These are phyloP conservation scores for Escovopsis sp. DNA, from an alignment of 2,329 filamentous ascomycete species.

Conservation along the genomic window DNA sequence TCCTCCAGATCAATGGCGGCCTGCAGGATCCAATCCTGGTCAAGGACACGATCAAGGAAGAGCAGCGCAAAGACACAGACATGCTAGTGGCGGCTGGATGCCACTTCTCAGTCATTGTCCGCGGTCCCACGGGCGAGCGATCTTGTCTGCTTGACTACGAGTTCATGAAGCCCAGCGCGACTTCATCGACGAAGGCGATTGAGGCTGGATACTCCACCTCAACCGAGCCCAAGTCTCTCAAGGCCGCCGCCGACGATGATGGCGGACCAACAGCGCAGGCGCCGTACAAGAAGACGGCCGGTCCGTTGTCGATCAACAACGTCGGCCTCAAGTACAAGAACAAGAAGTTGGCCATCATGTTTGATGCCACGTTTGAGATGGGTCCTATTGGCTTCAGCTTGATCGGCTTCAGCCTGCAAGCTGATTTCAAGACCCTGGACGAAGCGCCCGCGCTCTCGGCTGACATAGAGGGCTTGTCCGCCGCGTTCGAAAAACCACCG, in stretches of 20 bases:
- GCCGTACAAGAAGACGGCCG: conserved; percentile 15
- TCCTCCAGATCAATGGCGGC: conserved; percentile 2
- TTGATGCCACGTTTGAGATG: conserved; percentile 21
- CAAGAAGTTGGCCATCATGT: conserved; percentile 13
- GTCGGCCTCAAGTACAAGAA: conserved; percentile 21
- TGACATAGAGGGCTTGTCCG: conserved; percentile 18
- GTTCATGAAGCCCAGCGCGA: conserved; percentile 9
- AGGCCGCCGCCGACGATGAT: not conserved
- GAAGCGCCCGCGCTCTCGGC: conserved; percentile 5
- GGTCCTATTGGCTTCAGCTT: conserved; percentile 22
- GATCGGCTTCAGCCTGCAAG: conserved; percentile 18
- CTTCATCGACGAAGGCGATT: not conserved
- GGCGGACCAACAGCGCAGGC: conserved; percentile 6
- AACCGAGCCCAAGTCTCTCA: not conserved
- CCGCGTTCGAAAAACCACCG: conserved; percentile 20
- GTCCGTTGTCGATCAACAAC: conserved; percentile 20
- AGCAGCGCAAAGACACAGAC: conserved; percentile 3
- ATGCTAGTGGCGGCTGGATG: conserved; percentile 11
- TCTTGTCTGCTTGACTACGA: conserved; percentile 12
- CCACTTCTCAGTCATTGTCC: conserved; percentile 14
- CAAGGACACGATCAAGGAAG: conserved; percentile 6
- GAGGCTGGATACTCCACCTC: not conserved
- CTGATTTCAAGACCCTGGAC: conserved; percentile 9
- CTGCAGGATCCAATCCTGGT: conserved; percentile 1
- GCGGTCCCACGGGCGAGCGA: not conserved